Base-by-base conservation (phyloP, 306 rosid species). In the Cucurbita maxima region DNA sequence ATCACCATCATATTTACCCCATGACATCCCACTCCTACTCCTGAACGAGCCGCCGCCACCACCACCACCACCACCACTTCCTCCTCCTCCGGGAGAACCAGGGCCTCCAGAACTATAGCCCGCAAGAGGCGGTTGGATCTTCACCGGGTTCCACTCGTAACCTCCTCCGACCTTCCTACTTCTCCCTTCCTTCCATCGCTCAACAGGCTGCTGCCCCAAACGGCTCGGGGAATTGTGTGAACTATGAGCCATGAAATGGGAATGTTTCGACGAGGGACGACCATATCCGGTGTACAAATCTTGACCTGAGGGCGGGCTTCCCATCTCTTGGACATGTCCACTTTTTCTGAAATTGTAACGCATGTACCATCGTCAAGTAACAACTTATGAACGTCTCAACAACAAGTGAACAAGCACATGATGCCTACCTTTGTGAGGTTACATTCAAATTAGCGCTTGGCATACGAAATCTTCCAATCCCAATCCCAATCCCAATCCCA, bases 221-320 rank as follows among this genome's bases (percentile, higher is more conserved):
- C 99, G 99, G 77, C 96, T 91, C 47, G 95, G 99, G 52, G 96
- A 87, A 81, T 87, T 89, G 84, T 86, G 92, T 51, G 83, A 82
- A 71, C 72, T 74, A 76, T 89, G 96, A 77, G 97, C 90, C 78
- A 83, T 82, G 73, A 78, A 71, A 82, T 93, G 96, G 77, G 88
- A 83, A 61, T 91, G 90, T 78, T 88, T 90, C 8, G 95, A 82
- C 78, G 82, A 63, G 37, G 87, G 81, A 52, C 82, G 91, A 34
- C 81, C 43, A 71, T 83, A 84, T 74, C 92, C 88, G 37, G 82
- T 67, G 62, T 83, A 88, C 56, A 59, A 69, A 84, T 87, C 98
- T 81, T 83, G 86, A 44, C 83, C 56, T 34, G 95, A 80, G 69
- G 83, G 93, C 78, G 88, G 81, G 79, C 86, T 81, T 74, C 88